These are phyloP conservation scores for Oryza australiensis DNA, from an alignment of 176 grass and related monocot genomes.

Conservation along the genomic window DNA sequence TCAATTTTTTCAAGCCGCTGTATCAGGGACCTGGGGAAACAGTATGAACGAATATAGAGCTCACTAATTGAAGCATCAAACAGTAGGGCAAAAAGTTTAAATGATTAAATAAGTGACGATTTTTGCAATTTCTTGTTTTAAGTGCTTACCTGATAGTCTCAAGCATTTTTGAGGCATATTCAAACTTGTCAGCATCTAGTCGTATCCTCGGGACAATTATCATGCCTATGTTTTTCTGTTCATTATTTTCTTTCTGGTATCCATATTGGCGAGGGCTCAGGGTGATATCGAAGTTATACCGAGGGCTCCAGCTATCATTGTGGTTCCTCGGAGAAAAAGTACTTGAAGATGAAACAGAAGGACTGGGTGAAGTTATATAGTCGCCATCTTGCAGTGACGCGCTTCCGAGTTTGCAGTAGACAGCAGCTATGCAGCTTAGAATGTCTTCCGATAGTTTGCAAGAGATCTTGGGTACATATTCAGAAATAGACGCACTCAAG, in stretches of 20 bases:
- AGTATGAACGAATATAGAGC: constrained; percentile 24
- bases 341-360: constrained; percentile 68
- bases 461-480: constrained; percentile 69
- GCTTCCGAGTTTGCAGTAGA: constrained; percentile 81
- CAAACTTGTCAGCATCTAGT: constrained; percentile 80
- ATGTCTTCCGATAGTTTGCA: constrained; percentile 94
- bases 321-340: constrained; percentile 60
- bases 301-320: constrained; percentile 68
- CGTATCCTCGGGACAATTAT: constrained; percentile 74
- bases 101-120: not conserved
- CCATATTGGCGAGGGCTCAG: constrained; percentile 46
- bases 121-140: not conserved
- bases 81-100: not conserved
- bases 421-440: constrained; percentile 67
- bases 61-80: constrained; percentile 12
- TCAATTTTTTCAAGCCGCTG: constrained; percentile 69
- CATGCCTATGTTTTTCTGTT: constrained; percentile 49
- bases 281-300: constrained; percentile 40
- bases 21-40: constrained; percentile 60
- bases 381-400: constrained; percentile 36
- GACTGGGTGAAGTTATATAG: constrained; percentile 45
- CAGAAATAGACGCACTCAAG: constrained; percentile 59
- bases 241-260: constrained; percentile 45
- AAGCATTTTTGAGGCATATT: constrained; percentile 86
- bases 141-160: constrained; percentile 73